Conservation (phyloP, 2,329 filamentous ascomycete species). For the Xenoacremonium recifei region DNA sequence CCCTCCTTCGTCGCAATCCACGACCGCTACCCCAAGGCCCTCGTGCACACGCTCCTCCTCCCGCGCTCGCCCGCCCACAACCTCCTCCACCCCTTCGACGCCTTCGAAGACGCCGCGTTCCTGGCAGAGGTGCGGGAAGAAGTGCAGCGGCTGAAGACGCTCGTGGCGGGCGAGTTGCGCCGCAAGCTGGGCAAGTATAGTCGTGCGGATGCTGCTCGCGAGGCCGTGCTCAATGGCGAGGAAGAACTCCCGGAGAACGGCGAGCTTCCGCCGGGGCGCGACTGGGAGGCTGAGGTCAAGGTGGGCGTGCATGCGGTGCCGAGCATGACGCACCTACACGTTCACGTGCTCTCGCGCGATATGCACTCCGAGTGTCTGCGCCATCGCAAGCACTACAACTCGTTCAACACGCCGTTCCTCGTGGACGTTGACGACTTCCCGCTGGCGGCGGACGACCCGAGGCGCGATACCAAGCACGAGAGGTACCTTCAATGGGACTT, state of each 20-base stretch:
- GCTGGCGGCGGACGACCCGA: conserved; percentile 60
- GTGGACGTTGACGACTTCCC: conserved; percentile 79
- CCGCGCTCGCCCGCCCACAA: conserved; percentile 65
- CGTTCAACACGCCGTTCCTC: conserved; percentile 84
- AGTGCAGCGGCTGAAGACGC: conserved; percentile 54
- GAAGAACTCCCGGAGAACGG: conserved; percentile 25
- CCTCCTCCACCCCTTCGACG: conserved; percentile 71
- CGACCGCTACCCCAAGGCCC: conserved; percentile 84
- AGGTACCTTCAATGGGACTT: conserved; percentile 66
- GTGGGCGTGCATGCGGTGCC: conserved; percentile 84
- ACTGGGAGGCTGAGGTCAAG: conserved; percentile 75
- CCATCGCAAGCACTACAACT: conserved; percentile 88
- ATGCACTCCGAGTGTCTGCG: conserved; percentile 70
- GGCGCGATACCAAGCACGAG: conserved; percentile 55
- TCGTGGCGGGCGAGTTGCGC: conserved; percentile 75
- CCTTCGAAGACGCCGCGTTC: conserved; percentile 70
- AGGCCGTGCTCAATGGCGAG: conserved; percentile 64
- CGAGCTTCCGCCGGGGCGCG: conserved; percentile 66
- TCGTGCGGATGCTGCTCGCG: conserved; percentile 58
- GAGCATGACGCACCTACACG: conserved; percentile 88
- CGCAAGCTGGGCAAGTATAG: conserved; percentile 66
- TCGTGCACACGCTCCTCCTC: conserved; percentile 83
- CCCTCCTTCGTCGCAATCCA: conserved; percentile 72
- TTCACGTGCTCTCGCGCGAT: conserved; percentile 84
- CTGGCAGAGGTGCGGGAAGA: conserved; percentile 62